Evolutionary conservation across 148 eudicot species (phyloP), one percentile per base, ranked within the genome.

Genomic region (Persicaria maculosa): DNA sequence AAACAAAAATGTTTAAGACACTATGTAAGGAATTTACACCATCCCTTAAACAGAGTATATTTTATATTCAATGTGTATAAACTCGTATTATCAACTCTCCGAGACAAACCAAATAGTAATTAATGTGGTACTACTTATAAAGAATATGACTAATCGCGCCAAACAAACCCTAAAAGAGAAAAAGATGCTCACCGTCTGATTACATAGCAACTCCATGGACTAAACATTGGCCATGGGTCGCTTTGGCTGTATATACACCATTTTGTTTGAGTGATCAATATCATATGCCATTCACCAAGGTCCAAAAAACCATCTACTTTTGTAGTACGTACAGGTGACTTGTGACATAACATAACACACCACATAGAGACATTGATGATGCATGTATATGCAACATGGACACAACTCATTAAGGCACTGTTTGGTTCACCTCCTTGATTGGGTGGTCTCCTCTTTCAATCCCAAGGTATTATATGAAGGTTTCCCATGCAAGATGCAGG

Each of bases 381-480:
- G 40, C 40, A 31, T 31, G 40, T 31, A 31, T 31, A 31, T 31
- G 40, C 40, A 31, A 44, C 44, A 25, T 62, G 11, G 44, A 62
- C 44, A 62, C 40, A 31, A 31, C 40, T 31, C 40, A 31, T 31
- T 62, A 62, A 10, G 44, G 44, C 36, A 20, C 12, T 59, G 65
- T 59, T 59, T 59, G 44, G 62, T 17, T 17, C 4, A 7, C 62
- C 31, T 17, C 62, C 19, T 57, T n/a, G 44, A 62, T 62, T 62
- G 68, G 68, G 68, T 62, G 44, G 68, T 62, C 68, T 31, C 11
- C 68, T 62, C 68, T 11, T 62, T 25, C 68, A 62, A 62, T 62
- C 68, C 68, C 68, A 31, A 9, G 25, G 68, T 22, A 14, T 62
- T 62, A 25, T 25, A 25, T 9, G 68, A 61, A 61, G 68, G 68